Percentiles rank a stretch among this genome's conserved stretches.
Conservation (phyloP, 768 basidiomycete species). For the Leucosporidium scottii region DNA sequence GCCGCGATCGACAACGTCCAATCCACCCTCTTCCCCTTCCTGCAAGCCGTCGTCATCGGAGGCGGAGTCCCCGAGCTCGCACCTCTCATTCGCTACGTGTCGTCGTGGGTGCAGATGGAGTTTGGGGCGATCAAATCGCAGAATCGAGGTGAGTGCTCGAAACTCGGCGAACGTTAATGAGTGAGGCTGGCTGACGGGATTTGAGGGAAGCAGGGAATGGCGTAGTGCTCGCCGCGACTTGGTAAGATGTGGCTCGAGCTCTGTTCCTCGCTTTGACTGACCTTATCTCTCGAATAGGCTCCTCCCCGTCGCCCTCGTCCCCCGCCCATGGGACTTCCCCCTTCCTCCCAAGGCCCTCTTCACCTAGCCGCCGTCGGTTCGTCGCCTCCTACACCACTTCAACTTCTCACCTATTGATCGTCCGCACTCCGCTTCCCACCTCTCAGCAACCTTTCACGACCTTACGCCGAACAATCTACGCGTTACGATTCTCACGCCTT, state of each 20-base stretch:
- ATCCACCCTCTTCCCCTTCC: slow-evolving; percentile 60
- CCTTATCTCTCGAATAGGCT: no score
- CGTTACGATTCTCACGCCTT: no score
- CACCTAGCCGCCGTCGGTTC: no score
- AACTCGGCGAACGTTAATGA: no score
- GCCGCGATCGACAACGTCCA: slow-evolving; percentile 58
- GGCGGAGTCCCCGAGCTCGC: slow-evolving; percentile 74
- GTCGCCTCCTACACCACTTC: no score
- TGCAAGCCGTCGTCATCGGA: slow-evolving; percentile 64
- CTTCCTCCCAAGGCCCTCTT: not conserved
- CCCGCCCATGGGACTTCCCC: slow-evolving; percentile 32
- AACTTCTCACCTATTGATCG: no score
- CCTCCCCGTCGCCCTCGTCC: slow-evolving; percentile 18
- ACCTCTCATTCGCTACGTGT: slow-evolving; percentile 56
- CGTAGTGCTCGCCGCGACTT: slow-evolving; percentile 84
- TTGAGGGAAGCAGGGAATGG: slow-evolving; percentile 52
- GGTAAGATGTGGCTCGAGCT: slow-evolving; percentile 42
- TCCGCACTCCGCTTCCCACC: no score
- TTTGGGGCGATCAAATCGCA: slow-evolving; percentile 58
- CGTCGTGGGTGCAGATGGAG: slow-evolving; percentile 70
- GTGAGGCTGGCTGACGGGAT: not conserved
- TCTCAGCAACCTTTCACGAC: no score
- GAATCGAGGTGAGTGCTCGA: slow-evolving; percentile 19
- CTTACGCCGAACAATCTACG: no score
- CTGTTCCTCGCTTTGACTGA: no score